phyloP scores from a whole-genome alignment of 2,329 filamentous ascomycete genomes.

The Aspergillus pseudonomiae region DNA sequence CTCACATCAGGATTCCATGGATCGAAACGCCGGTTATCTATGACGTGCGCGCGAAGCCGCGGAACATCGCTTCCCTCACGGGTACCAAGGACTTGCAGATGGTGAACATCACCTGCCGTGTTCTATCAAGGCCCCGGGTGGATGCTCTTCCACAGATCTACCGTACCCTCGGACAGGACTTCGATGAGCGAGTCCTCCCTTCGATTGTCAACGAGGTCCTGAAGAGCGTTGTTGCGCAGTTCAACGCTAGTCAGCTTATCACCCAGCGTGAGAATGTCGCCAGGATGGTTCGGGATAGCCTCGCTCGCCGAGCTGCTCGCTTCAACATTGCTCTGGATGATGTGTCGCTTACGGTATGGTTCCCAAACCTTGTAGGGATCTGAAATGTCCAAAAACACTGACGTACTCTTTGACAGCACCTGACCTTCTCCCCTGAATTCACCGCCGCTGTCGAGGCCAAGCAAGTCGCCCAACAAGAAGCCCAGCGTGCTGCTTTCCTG shows the following conservation, averaged over 20 bases:
- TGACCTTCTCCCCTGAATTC: conserved; percentile 71
- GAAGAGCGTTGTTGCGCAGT: conserved; percentile 98
- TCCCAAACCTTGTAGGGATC: not conserved
- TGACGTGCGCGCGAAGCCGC: conserved; percentile 95
- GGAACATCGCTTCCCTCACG: conserved; percentile 94
- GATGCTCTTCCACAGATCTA: conserved; percentile 95
- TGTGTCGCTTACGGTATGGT: conserved; percentile 86
- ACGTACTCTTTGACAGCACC: conserved; percentile 51
- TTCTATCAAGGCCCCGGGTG: conserved; percentile 86
- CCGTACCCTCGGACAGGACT: conserved; percentile 90
- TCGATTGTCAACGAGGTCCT: conserved; percentile 98
- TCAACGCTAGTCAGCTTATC: conserved; percentile 97
- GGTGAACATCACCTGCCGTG: conserved; percentile 99
- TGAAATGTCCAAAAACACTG: conserved; percentile 1
- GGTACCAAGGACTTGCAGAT: conserved; percentile 99
- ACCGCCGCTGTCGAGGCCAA: conserved; percentile 71
- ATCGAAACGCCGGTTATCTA: conserved; percentile 96
- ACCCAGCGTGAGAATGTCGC: conserved; percentile 98
- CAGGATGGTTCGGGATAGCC: conserved; percentile 85
- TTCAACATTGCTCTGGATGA: conserved; percentile 99
- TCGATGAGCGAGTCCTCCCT: conserved; percentile 93
- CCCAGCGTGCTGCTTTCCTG: conserved; percentile 93
- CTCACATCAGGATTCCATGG: conserved; percentile 93
- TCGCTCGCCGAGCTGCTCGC: conserved; percentile 84
- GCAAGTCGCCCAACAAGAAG: conserved; percentile 81